Evolutionary conservation across 2,329 filamentous ascomycete genomes (phyloP), one percentile per base, ranked within the genome.

Genomic region (Colletotrichum sp.): DNA sequence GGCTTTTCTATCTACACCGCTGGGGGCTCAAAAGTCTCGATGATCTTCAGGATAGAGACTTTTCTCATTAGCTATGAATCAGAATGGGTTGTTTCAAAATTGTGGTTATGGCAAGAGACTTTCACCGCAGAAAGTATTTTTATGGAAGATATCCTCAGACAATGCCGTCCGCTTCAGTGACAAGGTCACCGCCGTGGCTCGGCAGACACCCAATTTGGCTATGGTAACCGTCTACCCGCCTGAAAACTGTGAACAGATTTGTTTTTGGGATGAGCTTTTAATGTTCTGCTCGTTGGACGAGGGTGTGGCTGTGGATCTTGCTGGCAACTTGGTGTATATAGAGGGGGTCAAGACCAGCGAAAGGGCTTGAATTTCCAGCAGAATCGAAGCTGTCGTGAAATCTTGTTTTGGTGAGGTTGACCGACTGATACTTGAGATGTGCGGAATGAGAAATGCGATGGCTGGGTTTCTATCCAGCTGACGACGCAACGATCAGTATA

Each of bases 151-250:
- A 13, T 49, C n/a, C 6, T 13, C 0, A 2, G 10, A 49, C n/a
- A 1, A 4, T 21, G n/a, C 6, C 10, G n/a, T 13, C n/a, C 44
- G 44, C 0, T 21, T 21, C n/a, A 13, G 1, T 13, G 44, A 21
- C n/a, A 52, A 36, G 34, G 3, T 36, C 34, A 32, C 10, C 30
- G 10, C 30, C 30, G 30, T 32, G 10, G 30, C 34, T 36, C 34
- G 34, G 34, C 6, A 15, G 34, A 16, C 36, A 18, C 36, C 36
- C 36, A 18, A 5, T 3, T 39, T 39, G 9, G 4, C 36, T 39
- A 0, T 9, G 2, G 16, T 18, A 18, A 39, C 15, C 36, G 3
- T 18, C 16, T 39, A 18, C 2, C 16, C 16, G 36, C 36, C 16
- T 39, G 36, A 39, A 3, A 39, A 16, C 18, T 49, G 18, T 49